Evolutionary conservation across 257 asterid genomes (phyloP).

Genomic region (Echium plantagineum): DNA sequence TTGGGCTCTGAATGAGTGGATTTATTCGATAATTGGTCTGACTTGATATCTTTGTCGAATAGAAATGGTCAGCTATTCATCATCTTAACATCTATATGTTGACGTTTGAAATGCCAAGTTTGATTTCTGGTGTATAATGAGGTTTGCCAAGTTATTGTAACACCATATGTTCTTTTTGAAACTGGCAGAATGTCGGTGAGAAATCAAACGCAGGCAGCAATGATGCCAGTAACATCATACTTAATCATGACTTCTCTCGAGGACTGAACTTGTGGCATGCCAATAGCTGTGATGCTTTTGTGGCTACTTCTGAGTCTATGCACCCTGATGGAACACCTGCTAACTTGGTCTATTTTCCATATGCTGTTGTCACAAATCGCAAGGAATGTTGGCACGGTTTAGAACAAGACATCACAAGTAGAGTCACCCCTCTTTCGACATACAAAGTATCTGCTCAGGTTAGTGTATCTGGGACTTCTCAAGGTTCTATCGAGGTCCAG

Average conservation of each 20-base stretch:
- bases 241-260: slow-evolving; percentile 61
- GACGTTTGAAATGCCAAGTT: no score
- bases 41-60: no score
- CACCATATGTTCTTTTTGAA: not conserved
- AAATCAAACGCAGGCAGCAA: slow-evolving; percentile 14
- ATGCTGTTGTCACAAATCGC: slow-evolving; percentile 52
- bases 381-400: slow-evolving; percentile 74
- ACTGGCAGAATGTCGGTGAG: slow-evolving; percentile 26
- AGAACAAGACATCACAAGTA: slow-evolving; percentile 60
- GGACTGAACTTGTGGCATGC: slow-evolving; percentile 70
- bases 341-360: slow-evolving; percentile 20
- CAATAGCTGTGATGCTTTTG: slow-evolving; percentile 52
- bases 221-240: slow-evolving; percentile 38
- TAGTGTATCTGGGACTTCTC: slow-evolving; percentile 38
- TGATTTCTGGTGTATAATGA: no score
- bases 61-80: no score
- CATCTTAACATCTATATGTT: no score
- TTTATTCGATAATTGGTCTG: no score
- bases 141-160: no score
- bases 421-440: slow-evolving; percentile 37
- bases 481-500: slow-evolving; percentile 35
- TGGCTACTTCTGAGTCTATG: slow-evolving; percentile 32
- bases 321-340: slow-evolving; percentile 18
- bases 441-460: slow-evolving; percentile 53
- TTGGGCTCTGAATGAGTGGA: no score